Base-by-base conservation (phyloP, 441 rosid genomes). In the Eutrema salsugineum region DNA sequence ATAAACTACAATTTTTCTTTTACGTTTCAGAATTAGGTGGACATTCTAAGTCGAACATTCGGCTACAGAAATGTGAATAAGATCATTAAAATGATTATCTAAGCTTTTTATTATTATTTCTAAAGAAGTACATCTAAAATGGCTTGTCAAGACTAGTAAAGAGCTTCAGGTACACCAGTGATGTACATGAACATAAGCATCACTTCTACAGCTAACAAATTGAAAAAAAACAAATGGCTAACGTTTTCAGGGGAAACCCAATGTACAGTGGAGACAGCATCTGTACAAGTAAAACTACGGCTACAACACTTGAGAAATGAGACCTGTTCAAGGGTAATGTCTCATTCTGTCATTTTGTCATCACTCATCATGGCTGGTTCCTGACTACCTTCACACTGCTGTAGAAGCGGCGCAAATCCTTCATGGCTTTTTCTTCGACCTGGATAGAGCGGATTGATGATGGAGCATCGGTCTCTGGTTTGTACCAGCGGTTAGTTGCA, bases 341-440 rank as follows among this genome's bases (percentile, higher is more conserved):
- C 65, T 53, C 74, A 55, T 32, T 64, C 70, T 53, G 56, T 67
- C 74, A 55, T 32, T 64, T 66, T 53, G 56, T 67, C 63, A 35
- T 42, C 70, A 58, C 59, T 33, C 43, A 32, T 83, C 78, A 91
- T 15, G 78, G 79, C 59, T 83, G 82, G 81, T 84, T 89, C 83
- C 83, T 89, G 65, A 88, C 91, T 20, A 95, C 81, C 87, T 91
- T 93, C 33, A 91, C 99, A 12, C 80, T 93, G 86, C 93, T 85
- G 82, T 93, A 93, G 79, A 88, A 78, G 47, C 97, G 97, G 76
- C 91, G 91, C 43, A 93, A 88, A 77, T 95, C 98, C 82, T 91
- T 95, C 80, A 93, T 93, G 15, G 99, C 99, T 84, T 84, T 93
- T 77, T 95, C 99, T 78, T 95, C 99, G 0, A 93, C 88, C 87